Conservation (phyloP, 2,329 filamentous ascomycete species). For the Lachnellula cervina region DNA sequence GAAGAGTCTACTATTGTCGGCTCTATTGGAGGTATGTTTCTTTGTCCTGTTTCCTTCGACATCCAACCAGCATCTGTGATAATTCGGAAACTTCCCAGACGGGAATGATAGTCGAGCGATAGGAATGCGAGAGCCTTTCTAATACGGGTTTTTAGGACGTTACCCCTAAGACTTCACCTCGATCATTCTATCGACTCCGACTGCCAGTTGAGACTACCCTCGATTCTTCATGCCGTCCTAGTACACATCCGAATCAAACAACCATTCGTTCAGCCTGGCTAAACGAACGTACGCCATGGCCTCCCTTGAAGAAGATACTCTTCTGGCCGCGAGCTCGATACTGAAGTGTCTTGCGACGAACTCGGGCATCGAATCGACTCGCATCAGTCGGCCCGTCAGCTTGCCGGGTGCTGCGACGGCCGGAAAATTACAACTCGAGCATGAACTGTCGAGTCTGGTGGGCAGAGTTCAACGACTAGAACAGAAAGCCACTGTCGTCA, state of each 20-base stretch:
- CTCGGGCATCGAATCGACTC: conserved; percentile 7
- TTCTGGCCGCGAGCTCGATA: conserved; percentile 50
- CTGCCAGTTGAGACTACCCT: background rate
- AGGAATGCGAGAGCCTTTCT: background rate
- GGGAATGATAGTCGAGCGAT: background rate
- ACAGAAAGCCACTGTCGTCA: conserved; percentile 61
- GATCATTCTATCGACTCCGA: background rate
- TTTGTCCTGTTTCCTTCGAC: background rate
- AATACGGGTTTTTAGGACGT: background rate
- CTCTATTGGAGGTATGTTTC: too few relatives aligned
- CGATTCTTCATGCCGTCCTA: conserved; percentile 20
- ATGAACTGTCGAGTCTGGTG: conserved; percentile 74
- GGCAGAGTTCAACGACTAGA: conserved; percentile 78
- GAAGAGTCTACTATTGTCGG: too few relatives aligned
- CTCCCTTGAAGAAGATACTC: conserved; percentile 44
- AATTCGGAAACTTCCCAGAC: background rate
- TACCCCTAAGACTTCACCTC: background rate
- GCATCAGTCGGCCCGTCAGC: conserved; percentile 40
- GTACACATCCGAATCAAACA: conserved; percentile 12
- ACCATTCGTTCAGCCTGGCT: conserved; percentile 22
- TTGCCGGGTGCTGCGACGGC: conserved; percentile 72
- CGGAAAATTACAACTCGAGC: conserved; percentile 75
- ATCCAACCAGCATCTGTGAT: background rate
- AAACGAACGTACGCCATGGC: conserved; percentile 23
- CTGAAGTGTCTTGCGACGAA: conserved; percentile 46